Evolutionary conservation across 75 land plant genomes (phyloP), one percentile per base, ranked within the genome.

Genomic region (Chamaecyparis obtusa): DNA sequence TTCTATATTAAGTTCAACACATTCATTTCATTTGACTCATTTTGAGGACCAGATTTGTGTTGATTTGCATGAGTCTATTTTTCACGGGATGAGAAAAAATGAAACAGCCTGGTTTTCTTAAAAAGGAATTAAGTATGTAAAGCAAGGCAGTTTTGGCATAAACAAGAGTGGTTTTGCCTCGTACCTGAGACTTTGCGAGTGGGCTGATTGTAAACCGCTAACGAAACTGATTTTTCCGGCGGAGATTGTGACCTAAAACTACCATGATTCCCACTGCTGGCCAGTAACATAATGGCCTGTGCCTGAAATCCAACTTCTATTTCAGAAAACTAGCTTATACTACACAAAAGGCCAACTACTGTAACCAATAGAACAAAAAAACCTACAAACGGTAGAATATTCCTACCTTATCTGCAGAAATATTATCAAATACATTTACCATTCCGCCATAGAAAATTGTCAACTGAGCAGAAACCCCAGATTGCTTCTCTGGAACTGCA

Each of bases 201-300:
- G 8, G n/a, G n/a, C n/a, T 24, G 36, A 0, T 13, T 74, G 36
- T 11, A 6, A 10, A n/a, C 5, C 13, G 76, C 36, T 33, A 0
- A 74, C 16, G 71, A 21, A 24, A 67, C 15, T 32, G 36, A 24
- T 64, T 64, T 64, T 64, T 7, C 11, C 75, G 4, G 76, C 3
- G 14, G 76, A 33, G 76, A 14, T 3, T 33, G 30, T 64, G 27
- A 74, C 13, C 14, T 15, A 0, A 24, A 33, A 33, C 13, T 11
- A 33, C 14, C 30, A 24, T 24, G 2, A 32, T 32, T 86, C 39
- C 82, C 86, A 87, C 86, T 90, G 30, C 87, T 95, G 64, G 94
- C 95, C 32, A 94, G 89, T 10, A 94, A 84, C 94, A 94, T 93
- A 76, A 94, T 94, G n/a, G 95, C 95, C 39, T 93, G 95, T 15